Evolutionary conservation across 805 yeast genomes (phyloP).

Genomic region (Saccharomycopsis sp.): DNA sequence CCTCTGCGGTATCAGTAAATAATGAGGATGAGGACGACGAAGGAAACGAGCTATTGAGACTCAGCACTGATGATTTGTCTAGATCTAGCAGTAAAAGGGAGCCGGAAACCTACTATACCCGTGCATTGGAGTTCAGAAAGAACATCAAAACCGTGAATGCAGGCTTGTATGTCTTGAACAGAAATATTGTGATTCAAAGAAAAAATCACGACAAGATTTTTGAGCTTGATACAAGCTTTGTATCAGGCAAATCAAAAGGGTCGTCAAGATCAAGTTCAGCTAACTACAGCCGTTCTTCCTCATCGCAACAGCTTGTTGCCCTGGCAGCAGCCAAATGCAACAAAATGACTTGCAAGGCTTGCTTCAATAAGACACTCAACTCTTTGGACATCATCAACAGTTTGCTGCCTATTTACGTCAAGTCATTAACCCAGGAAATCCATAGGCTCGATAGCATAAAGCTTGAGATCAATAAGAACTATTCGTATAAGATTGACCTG

Average conservation of each 20-base stretch:
- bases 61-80: not conserved
- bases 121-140: not conserved
- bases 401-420: conserved; percentile 19
- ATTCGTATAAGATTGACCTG: conserved; percentile 17
- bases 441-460: conserved; percentile 8
- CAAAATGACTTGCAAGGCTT: not conserved
- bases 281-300: not conserved
- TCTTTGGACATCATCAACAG: conserved; percentile 1
- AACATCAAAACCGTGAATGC: not conserved
- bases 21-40: not conserved
- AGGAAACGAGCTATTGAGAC: not conserved
- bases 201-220: not conserved
- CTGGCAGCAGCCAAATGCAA: not conserved
- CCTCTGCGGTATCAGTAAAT: not conserved
- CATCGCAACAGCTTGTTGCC: not conserved
- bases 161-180: not conserved
- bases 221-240: not conserved
- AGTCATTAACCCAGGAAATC: conserved; percentile 14
- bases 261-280: not conserved
- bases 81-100: not conserved
- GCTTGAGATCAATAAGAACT: conserved; percentile 8
- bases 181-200: not conserved
- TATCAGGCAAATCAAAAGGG: not conserved
- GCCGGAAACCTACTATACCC: not conserved
- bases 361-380: not conserved